A percentile compares a stretch with the other conserved stretches of the same genome.
These are phyloP conservation scores for Coemansia guatemalensis DNA, from an alignment of 192 early-diverging fungal genomes.

Conservation along the genomic window DNA sequence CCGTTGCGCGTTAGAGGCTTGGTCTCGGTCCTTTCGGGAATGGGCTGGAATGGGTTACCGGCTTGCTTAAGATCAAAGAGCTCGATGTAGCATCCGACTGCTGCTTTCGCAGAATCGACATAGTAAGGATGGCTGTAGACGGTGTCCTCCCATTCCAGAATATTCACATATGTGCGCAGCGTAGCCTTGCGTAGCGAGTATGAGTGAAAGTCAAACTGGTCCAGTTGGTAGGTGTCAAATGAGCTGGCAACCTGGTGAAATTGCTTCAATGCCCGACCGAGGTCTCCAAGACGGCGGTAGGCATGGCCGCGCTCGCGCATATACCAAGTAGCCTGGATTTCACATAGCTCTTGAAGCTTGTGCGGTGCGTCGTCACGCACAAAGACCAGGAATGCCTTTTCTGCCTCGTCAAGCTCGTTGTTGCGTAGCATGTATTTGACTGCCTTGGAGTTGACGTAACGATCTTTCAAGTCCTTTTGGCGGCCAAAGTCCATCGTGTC, in stretches of 20 bases:
- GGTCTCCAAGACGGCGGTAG: constrained; percentile 63
- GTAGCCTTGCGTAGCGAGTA: constrained; percentile 91
- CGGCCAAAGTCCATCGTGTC: constrained; percentile 83
- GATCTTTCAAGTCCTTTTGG: constrained; percentile 88
- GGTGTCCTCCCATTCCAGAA: constrained; percentile 77
- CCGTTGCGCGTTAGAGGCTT: constrained; percentile 54
- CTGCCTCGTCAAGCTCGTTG: constrained; percentile 78
- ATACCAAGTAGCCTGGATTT: constrained; percentile 95
- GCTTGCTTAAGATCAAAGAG: constrained; percentile 50
- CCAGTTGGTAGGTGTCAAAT: constrained; percentile 83
- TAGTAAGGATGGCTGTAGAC: constrained; percentile 72
- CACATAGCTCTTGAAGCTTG: constrained; percentile 76
- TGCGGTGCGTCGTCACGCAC: constrained; percentile 59
- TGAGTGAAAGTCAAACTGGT: constrained; percentile 95
- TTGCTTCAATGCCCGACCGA: constrained; percentile 84
- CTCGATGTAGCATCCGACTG: constrained; percentile 61
- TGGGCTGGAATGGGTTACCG: constrained; percentile 34
- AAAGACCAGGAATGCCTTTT: constrained; percentile 82
- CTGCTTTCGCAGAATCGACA: constrained; percentile 70
- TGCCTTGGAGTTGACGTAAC: constrained; percentile 92
- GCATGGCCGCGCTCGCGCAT: constrained; percentile 73
- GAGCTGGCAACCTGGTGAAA: constrained; percentile 80
- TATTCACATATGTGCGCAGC: constrained; percentile 79
- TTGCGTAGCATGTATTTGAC: constrained; percentile 92
- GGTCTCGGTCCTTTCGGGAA: constrained; percentile 15